A percentile compares a stretch with the other conserved stretches of the same genome.
Evolutionary conservation across 768 basidiomycete species (phyloP).

Genomic region (Lactifluus subvellereus): DNA sequence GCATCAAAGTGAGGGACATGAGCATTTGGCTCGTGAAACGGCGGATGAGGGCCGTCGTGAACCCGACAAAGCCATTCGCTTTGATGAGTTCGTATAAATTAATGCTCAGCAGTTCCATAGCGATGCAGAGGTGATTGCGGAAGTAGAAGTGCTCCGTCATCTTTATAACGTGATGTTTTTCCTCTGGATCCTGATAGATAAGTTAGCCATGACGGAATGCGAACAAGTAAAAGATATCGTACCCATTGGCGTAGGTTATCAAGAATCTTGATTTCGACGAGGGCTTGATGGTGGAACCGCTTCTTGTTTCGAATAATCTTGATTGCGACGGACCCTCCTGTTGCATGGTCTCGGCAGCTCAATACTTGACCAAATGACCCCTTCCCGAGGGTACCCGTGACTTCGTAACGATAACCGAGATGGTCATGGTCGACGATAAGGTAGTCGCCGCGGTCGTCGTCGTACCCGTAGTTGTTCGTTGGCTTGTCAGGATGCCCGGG

Average conservation of each 20-base stretch:
- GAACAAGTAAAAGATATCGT: slow-evolving; percentile 29
- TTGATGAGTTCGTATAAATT: slow-evolving; percentile 99
- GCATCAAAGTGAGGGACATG: slow-evolving; percentile 84
- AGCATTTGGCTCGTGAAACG: slow-evolving; percentile 97
- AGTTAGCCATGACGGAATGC: background rate
- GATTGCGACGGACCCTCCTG: slow-evolving; percentile 94
- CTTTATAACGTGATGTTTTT: slow-evolving; percentile 94
- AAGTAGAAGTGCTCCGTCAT: slow-evolving; percentile 99
- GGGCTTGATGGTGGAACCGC: slow-evolving; percentile 94
- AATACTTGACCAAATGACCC: slow-evolving; percentile 98
- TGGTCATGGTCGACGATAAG: slow-evolving; percentile 87
- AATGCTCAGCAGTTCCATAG: slow-evolving; percentile 96
- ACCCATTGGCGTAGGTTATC: slow-evolving; percentile 98
- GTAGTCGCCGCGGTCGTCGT: slow-evolving; percentile 98
- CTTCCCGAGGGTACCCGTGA: slow-evolving; percentile 89
- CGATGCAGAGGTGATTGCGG: slow-evolving; percentile 95
- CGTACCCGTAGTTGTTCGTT: slow-evolving; percentile 89
- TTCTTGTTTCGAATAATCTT: slow-evolving; percentile 99
- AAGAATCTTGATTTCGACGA: slow-evolving; percentile 98
- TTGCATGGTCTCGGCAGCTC: slow-evolving; percentile 91
- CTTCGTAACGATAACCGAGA: slow-evolving; percentile 94
- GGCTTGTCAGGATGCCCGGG: slow-evolving; percentile 63
- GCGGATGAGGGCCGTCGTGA: slow-evolving; percentile 90
- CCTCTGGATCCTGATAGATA: slow-evolving; percentile 74
- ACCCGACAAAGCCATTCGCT: slow-evolving; percentile 98